phyloP scores from a whole-genome alignment of 495 filamentous ascomycete species.

The Tuber calosporum region DNA sequence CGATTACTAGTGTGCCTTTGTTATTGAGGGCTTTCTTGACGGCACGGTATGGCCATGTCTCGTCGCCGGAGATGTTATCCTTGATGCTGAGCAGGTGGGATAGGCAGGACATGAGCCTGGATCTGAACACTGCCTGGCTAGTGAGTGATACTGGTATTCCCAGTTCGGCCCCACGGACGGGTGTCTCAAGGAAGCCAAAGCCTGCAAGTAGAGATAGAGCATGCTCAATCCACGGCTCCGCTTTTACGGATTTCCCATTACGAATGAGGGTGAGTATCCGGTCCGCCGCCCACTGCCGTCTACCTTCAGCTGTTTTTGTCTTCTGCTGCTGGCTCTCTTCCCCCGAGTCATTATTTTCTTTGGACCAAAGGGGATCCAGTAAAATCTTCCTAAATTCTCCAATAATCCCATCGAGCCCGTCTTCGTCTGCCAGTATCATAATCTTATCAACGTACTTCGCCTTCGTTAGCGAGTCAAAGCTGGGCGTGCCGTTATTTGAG shows the following conservation, averaged over 20 bases:
- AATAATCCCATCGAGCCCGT: constrained; percentile 45
- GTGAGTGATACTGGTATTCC: constrained; percentile 51
- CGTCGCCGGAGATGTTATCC: constrained; percentile 46
- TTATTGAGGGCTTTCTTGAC: constrained; percentile 47
- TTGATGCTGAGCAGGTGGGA: constrained; percentile 61
- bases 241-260: constrained; percentile 36
- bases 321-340: constrained; percentile 48
- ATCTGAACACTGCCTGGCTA: constrained; percentile 62
- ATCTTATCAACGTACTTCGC: constrained; percentile 80
- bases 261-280: constrained; percentile 49
- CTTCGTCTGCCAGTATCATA: constrained; percentile 54
- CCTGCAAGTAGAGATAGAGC: constrained; percentile 42
- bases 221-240: constrained; percentile 34
- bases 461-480: constrained; percentile 80
- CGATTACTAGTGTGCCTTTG: constrained; percentile 50
- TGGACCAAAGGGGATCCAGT: constrained; percentile 38
- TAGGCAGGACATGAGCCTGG: constrained; percentile 59
- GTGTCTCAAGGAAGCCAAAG: constrained; percentile 45
- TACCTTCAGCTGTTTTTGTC: constrained; percentile 39
- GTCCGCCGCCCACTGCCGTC: constrained; percentile 46
- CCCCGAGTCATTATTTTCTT: constrained; percentile 14
- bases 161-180: constrained; percentile 37
- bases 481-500: constrained; percentile 59
- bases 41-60: constrained; percentile 49
- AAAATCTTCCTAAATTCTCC: constrained; percentile 47